A percentile compares a stretch with the other conserved stretches of the same genome.
These are phyloP conservation scores for Boletus vinaceobasis DNA, from an alignment of 768 basidiomycete species.

Conservation along the genomic window DNA sequence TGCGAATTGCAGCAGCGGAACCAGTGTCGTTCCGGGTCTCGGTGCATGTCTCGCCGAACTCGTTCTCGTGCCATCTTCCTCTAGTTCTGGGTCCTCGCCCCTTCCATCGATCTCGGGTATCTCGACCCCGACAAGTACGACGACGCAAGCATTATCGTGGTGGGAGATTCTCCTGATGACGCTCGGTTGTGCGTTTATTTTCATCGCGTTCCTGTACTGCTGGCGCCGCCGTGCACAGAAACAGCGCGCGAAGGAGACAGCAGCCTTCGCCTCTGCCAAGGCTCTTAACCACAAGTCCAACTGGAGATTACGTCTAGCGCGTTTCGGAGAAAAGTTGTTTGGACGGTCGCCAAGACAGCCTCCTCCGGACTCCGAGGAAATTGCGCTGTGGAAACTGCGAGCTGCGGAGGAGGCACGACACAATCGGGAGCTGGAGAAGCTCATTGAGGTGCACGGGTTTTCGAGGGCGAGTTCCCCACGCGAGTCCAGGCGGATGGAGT, in stretches of 20 bases:
- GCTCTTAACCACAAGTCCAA: slow-evolving; percentile 42
- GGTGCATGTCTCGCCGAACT: slow-evolving; percentile 81
- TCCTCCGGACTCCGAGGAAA: slow-evolving; percentile 40
- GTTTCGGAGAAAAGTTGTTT: slow-evolving; percentile 59
- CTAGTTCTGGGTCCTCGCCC: slow-evolving; percentile 32
- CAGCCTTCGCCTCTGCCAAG: slow-evolving; percentile 59
- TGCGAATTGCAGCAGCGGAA: slow-evolving; percentile 55
- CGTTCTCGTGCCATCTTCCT: slow-evolving; percentile 50
- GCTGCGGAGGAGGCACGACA: slow-evolving; percentile 50
- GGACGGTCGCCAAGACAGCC: slow-evolving; percentile 37
- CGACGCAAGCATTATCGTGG: slow-evolving; percentile 53
- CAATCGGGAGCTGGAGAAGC: slow-evolving; percentile 48
- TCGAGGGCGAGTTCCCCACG: slow-evolving; percentile 39
- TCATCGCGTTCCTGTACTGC: slow-evolving; percentile 59
- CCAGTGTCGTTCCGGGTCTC: slow-evolving; percentile 61
- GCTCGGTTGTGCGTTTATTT: slow-evolving; percentile 76
- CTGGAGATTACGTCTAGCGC: slow-evolving; percentile 57
- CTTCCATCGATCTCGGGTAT: slow-evolving; percentile 59
- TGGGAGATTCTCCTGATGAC: slow-evolving; percentile 86
- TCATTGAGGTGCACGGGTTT: slow-evolving; percentile 47
- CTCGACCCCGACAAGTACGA: slow-evolving; percentile 43
- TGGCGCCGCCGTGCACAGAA: slow-evolving; percentile 72
- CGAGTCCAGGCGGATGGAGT: slow-evolving; percentile 23
- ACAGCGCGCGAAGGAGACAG: slow-evolving; percentile 64
- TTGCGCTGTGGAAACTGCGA: slow-evolving; percentile 48